Evolutionary conservation across 345 rosid genomes (phyloP), one percentile per base, ranked within the genome.

Genomic region (Eucalyptus curtisii): DNA sequence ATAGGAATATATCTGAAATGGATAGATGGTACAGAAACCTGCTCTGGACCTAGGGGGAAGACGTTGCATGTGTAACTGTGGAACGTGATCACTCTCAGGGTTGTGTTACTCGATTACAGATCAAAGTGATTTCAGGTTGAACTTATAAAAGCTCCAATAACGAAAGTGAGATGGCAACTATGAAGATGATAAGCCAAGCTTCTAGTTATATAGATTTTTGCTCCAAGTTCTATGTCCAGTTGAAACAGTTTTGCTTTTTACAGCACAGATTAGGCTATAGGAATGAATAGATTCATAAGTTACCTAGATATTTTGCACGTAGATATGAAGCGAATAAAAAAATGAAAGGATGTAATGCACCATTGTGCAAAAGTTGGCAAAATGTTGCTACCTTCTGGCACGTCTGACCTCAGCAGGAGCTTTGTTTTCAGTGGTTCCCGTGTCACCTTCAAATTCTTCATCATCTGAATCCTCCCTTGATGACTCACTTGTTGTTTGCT

Each of bases 401-500:
- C 90, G 90, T 57, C 87, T 89, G 27, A 31, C 90, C n/a, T 82
- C 90, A 47, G 91, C 89, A 14, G 95, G 98, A 91, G 92, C 96
- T 91, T 55, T 86, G 88, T 92, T 89, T 59, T 93, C 97, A 66
- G 95, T 91, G 49, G 94, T 97, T 92, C 93, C 99, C 37, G 93
- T 96, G 90, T 97, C 99, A 88, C 95, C 97, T 86, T 98, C 97
- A 92, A 96, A 95, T 49, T 95, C 99, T 52, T 98, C 99, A 50
- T 95, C 97, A 95, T 96, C 98, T 37, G 99, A 96, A 95, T 96
- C 95, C 22, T 97, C 98, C 92, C 97, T 93, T 3, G 99, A 97
- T 47, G 98, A 97, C n/a, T 96, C 99, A 92, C 99, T 97, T 8
- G 94, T 94, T 80, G 96, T 93, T 93, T 95, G 98, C 96, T 94